Conservation (phyloP, 352 stramenopile genomes). For the Phytophthora litchii region DNA sequence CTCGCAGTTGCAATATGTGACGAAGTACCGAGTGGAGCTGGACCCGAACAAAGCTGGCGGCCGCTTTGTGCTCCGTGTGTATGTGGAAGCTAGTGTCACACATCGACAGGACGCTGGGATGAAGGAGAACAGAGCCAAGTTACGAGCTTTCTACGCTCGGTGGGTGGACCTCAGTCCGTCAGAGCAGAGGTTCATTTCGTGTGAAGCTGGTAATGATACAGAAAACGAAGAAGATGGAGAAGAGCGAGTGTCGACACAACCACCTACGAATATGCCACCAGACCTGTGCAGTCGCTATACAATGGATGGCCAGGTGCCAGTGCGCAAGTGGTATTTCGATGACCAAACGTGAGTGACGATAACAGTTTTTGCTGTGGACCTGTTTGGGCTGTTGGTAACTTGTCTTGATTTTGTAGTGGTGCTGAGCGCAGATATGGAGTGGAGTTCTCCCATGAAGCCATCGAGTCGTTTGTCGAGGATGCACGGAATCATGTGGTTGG, state of each 20-base stretch:
- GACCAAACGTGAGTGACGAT: slow-evolving; percentile 33
- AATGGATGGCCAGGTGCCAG: slow-evolving; percentile 35
- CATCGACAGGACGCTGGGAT: too few species aligned
- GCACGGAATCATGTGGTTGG: slow-evolving; percentile 16
- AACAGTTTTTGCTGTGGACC: background rate
- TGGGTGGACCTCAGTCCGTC: slow-evolving; percentile 37
- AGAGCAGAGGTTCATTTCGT: slow-evolving; percentile 33
- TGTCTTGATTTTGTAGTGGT: too few species aligned
- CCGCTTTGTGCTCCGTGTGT: slow-evolving; percentile 34
- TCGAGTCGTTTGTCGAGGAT: slow-evolving; percentile 33
- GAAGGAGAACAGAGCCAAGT: slow-evolving; percentile 6
- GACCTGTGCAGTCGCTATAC: slow-evolving; percentile 42
- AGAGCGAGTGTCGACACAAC: slow-evolving; percentile 17
- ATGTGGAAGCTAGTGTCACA: background rate
- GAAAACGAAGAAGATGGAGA: background rate
- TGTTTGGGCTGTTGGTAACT: too few species aligned
- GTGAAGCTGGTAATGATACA: slow-evolving; percentile 1
- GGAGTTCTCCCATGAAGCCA: slow-evolving; percentile 6
- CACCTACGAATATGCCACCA: slow-evolving; percentile 35
- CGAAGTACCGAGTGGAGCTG: slow-evolving; percentile 40
- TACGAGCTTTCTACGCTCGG: slow-evolving; percentile 42
- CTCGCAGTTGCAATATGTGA: slow-evolving; percentile 33
- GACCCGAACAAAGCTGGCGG: slow-evolving; percentile 17
- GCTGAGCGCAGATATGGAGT: too few species aligned
- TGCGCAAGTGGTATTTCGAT: slow-evolving; percentile 58